Conservation (phyloP, 805 yeast species). For the Torulaspora gathmanii region DNA sequence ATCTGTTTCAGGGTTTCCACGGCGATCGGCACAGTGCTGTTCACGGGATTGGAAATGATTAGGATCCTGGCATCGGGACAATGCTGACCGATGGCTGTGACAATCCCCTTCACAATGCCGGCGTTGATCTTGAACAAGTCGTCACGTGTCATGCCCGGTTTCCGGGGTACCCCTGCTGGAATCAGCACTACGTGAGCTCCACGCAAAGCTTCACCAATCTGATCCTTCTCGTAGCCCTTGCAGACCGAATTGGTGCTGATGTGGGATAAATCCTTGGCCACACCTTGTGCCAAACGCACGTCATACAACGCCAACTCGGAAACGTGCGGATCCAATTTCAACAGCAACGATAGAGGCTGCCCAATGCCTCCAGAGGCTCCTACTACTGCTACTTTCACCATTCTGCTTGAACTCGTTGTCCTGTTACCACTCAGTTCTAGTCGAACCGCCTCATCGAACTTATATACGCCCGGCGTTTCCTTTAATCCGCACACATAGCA, state of each 20-base stretch:
- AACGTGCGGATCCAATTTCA: conserved; percentile 68
- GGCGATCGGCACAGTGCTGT: conserved; percentile 79
- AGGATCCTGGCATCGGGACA: conserved; percentile 64
- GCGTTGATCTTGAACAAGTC: conserved; percentile 82
- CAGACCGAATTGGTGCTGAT: conserved; percentile 69
- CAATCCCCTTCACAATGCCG: conserved; percentile 72
- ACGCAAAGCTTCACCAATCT: conserved; percentile 62
- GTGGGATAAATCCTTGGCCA: conserved; percentile 75
- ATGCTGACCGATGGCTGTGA: conserved; percentile 59
- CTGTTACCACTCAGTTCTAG: background rate
- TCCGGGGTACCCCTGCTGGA: conserved; percentile 88
- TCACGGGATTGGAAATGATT: conserved; percentile 77
- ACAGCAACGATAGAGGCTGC: conserved; percentile 58
- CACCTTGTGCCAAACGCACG: conserved; percentile 73
- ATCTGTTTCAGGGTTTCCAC: conserved; percentile 69
- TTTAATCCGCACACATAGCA: conserved; percentile 1
- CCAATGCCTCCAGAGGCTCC: conserved; percentile 91
- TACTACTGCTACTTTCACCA: conserved; percentile 63
- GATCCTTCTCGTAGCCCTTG: conserved; percentile 62
- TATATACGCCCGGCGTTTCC: conserved; percentile 2
- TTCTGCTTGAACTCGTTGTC: conserved; percentile 1
- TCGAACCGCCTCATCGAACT: background rate
- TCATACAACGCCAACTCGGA: conserved; percentile 68
- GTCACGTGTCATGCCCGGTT: conserved; percentile 86
- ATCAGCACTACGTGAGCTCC: conserved; percentile 84